Evolutionary conservation across 2,329 filamentous ascomycete genomes (phyloP).

Genomic region (Ophiostoma angusticollis): DNA sequence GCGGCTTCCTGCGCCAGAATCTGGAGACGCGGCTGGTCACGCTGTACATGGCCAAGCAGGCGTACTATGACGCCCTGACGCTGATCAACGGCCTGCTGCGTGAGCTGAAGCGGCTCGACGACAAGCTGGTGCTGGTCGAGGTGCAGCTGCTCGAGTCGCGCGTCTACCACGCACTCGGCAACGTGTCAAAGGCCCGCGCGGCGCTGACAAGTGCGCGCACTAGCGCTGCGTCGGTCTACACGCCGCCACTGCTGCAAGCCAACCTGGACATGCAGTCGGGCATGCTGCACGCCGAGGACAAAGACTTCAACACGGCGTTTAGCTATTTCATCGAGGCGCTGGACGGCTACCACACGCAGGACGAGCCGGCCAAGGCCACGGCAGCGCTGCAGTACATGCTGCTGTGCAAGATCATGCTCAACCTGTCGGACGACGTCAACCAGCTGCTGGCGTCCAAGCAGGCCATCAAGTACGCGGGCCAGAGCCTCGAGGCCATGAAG

Average conservation of each 20-base stretch:
- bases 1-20: conserved; percentile 93
- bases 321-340: conserved; percentile 99
- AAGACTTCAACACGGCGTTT: conserved; percentile 97
- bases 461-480: conserved; percentile 88
- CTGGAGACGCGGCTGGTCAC: conserved; percentile 90
- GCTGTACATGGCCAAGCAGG: conserved; percentile 93
- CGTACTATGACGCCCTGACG: conserved; percentile 91
- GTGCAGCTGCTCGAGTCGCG: conserved; percentile 94
- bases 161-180: conserved; percentile 94
- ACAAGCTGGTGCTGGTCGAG: conserved; percentile 95
- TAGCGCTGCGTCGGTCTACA: conserved; percentile 93
- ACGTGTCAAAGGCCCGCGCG: conserved; percentile 89
- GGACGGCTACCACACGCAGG: conserved; percentile 89
- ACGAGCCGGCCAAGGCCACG: conserved; percentile 82
- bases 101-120: conserved; percentile 94
- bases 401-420: conserved; percentile 99
- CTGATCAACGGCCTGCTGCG: conserved; percentile 93
- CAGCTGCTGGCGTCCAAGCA: conserved; percentile 91
- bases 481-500: conserved; percentile 98
- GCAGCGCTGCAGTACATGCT: conserved; percentile 98
- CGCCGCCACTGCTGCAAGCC: conserved; percentile 85
- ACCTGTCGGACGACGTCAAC: conserved; percentile 91
- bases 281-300: conserved; percentile 96
- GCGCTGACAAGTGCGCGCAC: conserved; percentile 90
- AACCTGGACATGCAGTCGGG: conserved; percentile 98